These are phyloP conservation scores for Calocybe indica DNA, from an alignment of 768 basidiomycete species.

Conservation along the genomic window DNA sequence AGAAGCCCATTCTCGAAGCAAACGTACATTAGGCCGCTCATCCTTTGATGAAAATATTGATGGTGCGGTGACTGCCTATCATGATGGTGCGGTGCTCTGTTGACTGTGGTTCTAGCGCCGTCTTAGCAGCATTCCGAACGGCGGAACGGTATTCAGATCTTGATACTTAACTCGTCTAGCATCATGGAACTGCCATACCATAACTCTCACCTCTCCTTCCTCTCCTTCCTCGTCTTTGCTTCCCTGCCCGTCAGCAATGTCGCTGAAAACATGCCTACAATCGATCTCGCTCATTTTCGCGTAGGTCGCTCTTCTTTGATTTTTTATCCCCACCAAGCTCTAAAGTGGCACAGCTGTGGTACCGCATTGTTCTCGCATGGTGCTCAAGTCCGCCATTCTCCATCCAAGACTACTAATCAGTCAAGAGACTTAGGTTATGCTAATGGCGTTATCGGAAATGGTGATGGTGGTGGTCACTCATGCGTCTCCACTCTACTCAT, in stretches of 20 bases:
- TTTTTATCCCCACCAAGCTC: background rate
- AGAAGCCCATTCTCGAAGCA: no score
- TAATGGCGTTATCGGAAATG: slow-evolving; percentile 73
- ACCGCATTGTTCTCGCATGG: slow-evolving; percentile 86
- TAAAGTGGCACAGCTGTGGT: slow-evolving; percentile 49
- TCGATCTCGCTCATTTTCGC: slow-evolving; percentile 11
- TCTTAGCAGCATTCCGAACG: no score
- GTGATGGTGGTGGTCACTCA: slow-evolving; percentile 32
- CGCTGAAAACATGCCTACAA: slow-evolving; percentile 3
- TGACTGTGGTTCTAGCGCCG: no score
- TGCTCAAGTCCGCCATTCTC: slow-evolving; percentile 15
- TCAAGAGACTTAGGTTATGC: slow-evolving; percentile 52
- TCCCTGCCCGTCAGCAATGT: background rate
- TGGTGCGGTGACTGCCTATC: no score
- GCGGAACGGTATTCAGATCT: no score
- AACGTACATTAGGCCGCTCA: no score
- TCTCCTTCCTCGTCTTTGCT: no score
- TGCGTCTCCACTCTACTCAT: background rate
- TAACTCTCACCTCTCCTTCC: no score
- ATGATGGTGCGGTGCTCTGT: no score
- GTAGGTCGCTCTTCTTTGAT: slow-evolving; percentile 1
- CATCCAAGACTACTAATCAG: background rate
- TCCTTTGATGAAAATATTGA: no score
- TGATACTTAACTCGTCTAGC: no score
- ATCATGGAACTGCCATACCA: no score